phyloP scores from a whole-genome alignment of 768 basidiomycete genomes.

The Pholiota conissans region DNA sequence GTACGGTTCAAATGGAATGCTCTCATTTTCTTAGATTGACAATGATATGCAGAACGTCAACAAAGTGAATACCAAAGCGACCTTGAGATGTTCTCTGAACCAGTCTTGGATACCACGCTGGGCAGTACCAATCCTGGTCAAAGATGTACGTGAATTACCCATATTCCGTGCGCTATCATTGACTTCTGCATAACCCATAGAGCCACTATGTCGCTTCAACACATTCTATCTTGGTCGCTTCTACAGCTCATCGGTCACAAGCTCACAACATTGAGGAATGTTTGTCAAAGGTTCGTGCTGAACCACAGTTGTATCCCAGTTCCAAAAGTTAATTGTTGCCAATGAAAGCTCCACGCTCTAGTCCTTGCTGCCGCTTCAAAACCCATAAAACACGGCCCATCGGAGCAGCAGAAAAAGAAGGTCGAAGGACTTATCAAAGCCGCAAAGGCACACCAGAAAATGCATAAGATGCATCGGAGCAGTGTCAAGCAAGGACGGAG shows the following conservation, averaged over 20 bases:
- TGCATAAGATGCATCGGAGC: conserved; percentile 55
- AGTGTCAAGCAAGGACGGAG: conserved; percentile 42
- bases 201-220: conserved; percentile 52
- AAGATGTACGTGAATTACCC: conserved; percentile 5
- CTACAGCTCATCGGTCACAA: conserved; percentile 73
- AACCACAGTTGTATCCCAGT: neutral
- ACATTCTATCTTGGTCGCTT: conserved; percentile 67
- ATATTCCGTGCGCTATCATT: no score
- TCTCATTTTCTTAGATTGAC: neutral
- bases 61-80: conserved; percentile 85
- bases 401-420: conserved; percentile 54
- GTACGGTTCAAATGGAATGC: conserved; percentile 32
- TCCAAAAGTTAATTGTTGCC: neutral
- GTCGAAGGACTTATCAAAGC: conserved; percentile 45
- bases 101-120: conserved; percentile 27
- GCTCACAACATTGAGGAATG: conserved; percentile 75
- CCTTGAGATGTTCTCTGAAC: conserved; percentile 57
- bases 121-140: conserved; percentile 10
- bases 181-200: no score
- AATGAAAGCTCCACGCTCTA: conserved; percentile 55
- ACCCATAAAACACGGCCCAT: conserved; percentile 51
- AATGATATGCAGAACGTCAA: conserved; percentile 67
- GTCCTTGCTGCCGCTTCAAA: conserved; percentile 48
- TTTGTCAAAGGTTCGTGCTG: conserved; percentile 53
- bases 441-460: conserved; percentile 46